Evolutionary conservation across 768 basidiomycete species (phyloP), one percentile per base, ranked within the genome.

Genomic region (Lentinula sp.): DNA sequence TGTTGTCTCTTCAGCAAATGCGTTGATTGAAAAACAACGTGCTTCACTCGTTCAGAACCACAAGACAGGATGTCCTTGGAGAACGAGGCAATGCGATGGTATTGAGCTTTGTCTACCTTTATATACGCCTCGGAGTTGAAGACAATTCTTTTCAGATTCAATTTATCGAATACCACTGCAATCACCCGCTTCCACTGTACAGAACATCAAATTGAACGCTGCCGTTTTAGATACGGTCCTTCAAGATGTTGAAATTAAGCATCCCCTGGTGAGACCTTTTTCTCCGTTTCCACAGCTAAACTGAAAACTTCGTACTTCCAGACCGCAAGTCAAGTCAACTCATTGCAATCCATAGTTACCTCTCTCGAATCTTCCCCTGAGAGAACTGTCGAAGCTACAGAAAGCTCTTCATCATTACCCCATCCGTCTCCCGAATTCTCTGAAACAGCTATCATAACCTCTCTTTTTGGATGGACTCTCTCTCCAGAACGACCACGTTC

Each of bases 61-160:
- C 69, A 92, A 92, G 70, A 79, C 84, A 49, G 88, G 89, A 0
- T 94, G 92, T 68, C 91, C 92, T 2, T 94, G 92, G 92, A 89
- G 83, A 70, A 76, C 80, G 54, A 81, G 84, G 60, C 92, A 93
- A 69, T 93, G 91, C 65, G 89, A 92, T 70, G 74, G 91, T 93
- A 67, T 9, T 8, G 42, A 7, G 39, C 35, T 46, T 39, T 56
- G 34, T 62, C 2, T 48, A 15, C 15, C 61, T 42, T 6, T 56
- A 13, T 64, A 32, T 32, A 13, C 46, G 35, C 11, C 51, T 49
- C 4, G n/a, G 21, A 11, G 8, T 10, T 23, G 31, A 56, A 34
- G 66, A 5, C 15, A 3, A 37, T 21, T n/a, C 23, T 15, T 31
- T 55, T 2, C 42, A 81, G 89, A 80, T 49, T 85, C 86, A 0